Evolutionary conservation across 73 alveolate genomes (phyloP).

Genomic region (Uronychia setigera): DNA sequence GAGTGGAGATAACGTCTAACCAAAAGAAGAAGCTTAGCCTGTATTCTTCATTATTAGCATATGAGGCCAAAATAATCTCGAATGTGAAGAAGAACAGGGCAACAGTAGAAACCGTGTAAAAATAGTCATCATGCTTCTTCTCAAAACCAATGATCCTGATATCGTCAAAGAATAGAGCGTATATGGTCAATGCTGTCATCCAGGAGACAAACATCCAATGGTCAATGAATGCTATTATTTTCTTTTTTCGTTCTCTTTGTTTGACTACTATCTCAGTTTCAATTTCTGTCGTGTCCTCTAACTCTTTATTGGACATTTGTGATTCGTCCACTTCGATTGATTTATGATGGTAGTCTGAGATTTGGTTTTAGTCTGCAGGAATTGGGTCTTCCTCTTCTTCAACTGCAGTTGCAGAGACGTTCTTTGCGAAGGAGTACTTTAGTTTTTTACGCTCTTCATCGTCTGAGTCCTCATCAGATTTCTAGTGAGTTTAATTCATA

Average conservation of each 20-base stretch:
- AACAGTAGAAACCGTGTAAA: constrained; percentile 34
- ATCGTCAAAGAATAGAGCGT: constrained; percentile 81
- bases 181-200: constrained; percentile 57
- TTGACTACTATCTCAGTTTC: not conserved
- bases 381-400: not conserved
- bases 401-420: not conserved
- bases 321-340: no score
- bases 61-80: constrained; percentile 74
- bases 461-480: not conserved
- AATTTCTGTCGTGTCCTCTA: not conserved
- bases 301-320: not conserved
- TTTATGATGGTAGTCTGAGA: not conserved
- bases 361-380: not conserved
- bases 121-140: constrained; percentile 45
- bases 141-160: constrained; percentile 50
- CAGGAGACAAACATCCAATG: not conserved
- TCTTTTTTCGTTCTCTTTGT: not conserved
- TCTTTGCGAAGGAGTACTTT: not conserved
- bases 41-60: constrained; percentile 52
- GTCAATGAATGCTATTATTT: not conserved
- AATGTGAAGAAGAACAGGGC: constrained; percentile 45
- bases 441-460: not conserved
- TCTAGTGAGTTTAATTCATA: no score
- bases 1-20: constrained; percentile 91
- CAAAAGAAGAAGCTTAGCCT: constrained; percentile 88